These are phyloP conservation scores for Wickerhamomyces ciferrii DNA, from an alignment of 805 yeast species.

Conservation along the genomic window DNA sequence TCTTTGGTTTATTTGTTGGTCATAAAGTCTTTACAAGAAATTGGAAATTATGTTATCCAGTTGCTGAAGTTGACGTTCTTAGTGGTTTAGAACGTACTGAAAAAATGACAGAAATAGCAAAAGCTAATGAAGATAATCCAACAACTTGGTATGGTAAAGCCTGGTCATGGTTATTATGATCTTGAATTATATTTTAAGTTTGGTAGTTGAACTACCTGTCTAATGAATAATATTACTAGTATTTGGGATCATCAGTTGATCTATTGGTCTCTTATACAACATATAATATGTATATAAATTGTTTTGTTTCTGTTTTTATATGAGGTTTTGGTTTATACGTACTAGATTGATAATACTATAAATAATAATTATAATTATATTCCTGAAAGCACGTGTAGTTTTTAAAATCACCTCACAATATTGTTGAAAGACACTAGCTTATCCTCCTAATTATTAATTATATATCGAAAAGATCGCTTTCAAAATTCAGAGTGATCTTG, in stretches of 20 bases:
- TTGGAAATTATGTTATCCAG: slow-evolving; percentile 42
- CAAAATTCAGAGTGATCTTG: too few species aligned
- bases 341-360: background rate
- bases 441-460: too few species aligned
- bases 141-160: slow-evolving; percentile 9
- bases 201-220: background rate
- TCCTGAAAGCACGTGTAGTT: too few species aligned
- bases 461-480: too few species aligned
- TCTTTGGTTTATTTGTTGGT: slow-evolving; percentile 47
- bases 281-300: too few species aligned
- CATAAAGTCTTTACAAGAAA: slow-evolving; percentile 47
- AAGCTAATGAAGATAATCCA: background rate
- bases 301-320: background rate
- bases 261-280: background rate
- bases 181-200: background rate
- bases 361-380: too few species aligned
- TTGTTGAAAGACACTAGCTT: too few species aligned
- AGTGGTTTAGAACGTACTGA: slow-evolving; percentile 60
- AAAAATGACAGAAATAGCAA: slow-evolving; percentile 26
- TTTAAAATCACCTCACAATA: too few species aligned
- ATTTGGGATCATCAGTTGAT: background rate
- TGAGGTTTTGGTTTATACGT: background rate
- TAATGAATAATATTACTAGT: background rate
- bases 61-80: slow-evolving; percentile 53
- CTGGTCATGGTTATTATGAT: slow-evolving; percentile 1